Evolutionary conservation across 2,329 filamentous ascomycete species (phyloP).

Genomic region (Alternaria postmessia): DNA sequence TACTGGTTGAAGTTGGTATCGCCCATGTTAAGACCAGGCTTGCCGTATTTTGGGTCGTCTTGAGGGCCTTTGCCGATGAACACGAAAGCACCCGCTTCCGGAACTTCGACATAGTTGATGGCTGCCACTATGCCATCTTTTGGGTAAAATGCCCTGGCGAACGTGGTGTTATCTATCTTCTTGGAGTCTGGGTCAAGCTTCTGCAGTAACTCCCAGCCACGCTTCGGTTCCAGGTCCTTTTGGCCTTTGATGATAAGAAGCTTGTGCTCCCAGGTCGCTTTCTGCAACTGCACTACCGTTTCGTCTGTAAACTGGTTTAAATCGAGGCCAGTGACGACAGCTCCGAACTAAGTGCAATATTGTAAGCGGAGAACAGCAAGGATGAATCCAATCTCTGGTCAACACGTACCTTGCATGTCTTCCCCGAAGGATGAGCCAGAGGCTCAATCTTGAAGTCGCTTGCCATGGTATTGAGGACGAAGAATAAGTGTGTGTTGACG

Average conservation of each 20-base stretch:
- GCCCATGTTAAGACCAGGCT: constrained; percentile 11
- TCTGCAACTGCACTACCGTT: background rate
- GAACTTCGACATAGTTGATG: constrained; percentile 5
- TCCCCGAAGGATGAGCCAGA: constrained; percentile 8
- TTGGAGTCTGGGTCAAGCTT: constrained; percentile 5
- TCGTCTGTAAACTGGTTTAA: constrained; percentile 9
- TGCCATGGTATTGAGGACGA: constrained; percentile 1
- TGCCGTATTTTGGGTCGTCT: constrained; percentile 8
- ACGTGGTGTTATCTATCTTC: constrained; percentile 7
- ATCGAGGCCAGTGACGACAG: constrained; percentile 7
- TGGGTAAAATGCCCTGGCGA: constrained; percentile 7
- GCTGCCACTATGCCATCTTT: background rate
- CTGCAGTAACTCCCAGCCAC: constrained; percentile 5
- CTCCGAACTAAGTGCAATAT: constrained; percentile 1
- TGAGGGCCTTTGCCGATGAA: constrained; percentile 10
- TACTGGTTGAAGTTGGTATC: constrained; percentile 4
- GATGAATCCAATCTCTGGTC: background rate
- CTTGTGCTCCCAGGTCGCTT: constrained; percentile 10
- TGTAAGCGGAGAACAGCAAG: background rate
- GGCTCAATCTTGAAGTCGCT: constrained; percentile 11
- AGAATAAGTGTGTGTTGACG: background rate
- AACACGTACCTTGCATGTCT: constrained; percentile 5
- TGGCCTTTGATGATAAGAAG: constrained; percentile 13
- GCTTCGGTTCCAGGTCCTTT: constrained; percentile 4
- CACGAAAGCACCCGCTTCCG: constrained; percentile 6